Evolutionary conservation across 768 basidiomycete species (phyloP).

Genomic region (Pilatotrama ljubarskyi): DNA sequence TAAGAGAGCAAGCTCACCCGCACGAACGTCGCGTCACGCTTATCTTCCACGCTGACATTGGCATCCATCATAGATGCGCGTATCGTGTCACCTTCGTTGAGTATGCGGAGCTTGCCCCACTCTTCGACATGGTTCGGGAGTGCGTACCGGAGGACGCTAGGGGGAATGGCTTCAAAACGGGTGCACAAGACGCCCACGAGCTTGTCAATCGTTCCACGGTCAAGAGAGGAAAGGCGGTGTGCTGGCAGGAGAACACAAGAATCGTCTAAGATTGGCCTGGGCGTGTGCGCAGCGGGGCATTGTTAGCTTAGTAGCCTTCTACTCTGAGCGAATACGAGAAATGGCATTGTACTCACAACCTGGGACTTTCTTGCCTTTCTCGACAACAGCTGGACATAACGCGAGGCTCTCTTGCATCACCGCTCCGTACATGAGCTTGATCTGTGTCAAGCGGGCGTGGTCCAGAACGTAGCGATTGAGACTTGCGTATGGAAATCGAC

Average conservation of each 20-base stretch:
- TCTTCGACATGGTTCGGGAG: conserved; percentile 13
- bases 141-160: neutral
- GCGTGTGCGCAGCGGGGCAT: no score
- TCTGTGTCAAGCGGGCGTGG: conserved; percentile 9
- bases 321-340: neutral
- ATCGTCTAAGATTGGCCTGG: no score
- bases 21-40: conserved; percentile 35
- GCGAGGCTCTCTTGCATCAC: no score
- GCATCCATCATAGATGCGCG: conserved; percentile 22
- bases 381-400: no score
- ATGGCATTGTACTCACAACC: no score
- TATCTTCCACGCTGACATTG: no score
- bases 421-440: conserved; percentile 20
- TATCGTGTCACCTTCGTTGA: conserved; percentile 33
- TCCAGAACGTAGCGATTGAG: conserved; percentile 19
- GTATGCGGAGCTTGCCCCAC: conserved; percentile 32
- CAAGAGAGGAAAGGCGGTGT: neutral
- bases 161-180: neutral
- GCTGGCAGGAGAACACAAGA: neutral
- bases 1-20: conserved; percentile 27
- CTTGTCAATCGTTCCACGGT: neutral
- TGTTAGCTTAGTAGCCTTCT: no score
- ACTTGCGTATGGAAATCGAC: conserved; percentile 22
- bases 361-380: no score
- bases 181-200: neutral